Percentiles rank a stretch among this genome's conserved stretches.
Conservation (phyloP, 2,329 filamentous ascomycete genomes). For the Talaromyces sp. region DNA sequence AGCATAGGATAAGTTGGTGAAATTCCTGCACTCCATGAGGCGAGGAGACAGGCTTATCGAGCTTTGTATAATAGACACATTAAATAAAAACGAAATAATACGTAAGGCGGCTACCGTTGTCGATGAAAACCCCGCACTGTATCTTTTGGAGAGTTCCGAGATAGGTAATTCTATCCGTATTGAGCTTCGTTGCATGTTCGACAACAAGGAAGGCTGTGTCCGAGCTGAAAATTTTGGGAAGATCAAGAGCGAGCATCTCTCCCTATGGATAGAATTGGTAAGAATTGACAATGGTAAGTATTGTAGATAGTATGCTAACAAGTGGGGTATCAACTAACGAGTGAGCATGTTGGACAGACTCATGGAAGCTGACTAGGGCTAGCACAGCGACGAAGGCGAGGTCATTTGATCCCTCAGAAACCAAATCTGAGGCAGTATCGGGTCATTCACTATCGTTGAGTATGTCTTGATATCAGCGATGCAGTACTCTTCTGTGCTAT, state of each 20-base stretch:
- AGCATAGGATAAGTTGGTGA: not conserved
- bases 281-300: not conserved
- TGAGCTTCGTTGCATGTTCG: not conserved
- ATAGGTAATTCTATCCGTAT: not conserved
- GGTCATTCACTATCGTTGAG: too few species aligned
- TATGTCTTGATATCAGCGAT: too few species aligned
- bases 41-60: not conserved
- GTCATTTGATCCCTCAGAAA: too few species aligned
- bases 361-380: not conserved
- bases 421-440: too few species aligned
- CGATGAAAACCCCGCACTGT: not conserved
- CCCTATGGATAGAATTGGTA: not conserved
- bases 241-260: not conserved
- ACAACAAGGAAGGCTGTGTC: not conserved
- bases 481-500: too few species aligned
- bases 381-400: not conserved
- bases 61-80: not conserved
- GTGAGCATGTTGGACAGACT: not conserved
- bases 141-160: not conserved
- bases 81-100: not conserved
- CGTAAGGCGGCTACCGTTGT: not conserved
- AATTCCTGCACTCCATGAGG: not conserved
- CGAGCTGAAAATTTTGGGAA: not conserved
- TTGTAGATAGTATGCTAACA: not conserved
- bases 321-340: not conserved